Base-by-base conservation (phyloP, 2,329 filamentous ascomycete genomes). In the Scedosporium dehoogii region DNA sequence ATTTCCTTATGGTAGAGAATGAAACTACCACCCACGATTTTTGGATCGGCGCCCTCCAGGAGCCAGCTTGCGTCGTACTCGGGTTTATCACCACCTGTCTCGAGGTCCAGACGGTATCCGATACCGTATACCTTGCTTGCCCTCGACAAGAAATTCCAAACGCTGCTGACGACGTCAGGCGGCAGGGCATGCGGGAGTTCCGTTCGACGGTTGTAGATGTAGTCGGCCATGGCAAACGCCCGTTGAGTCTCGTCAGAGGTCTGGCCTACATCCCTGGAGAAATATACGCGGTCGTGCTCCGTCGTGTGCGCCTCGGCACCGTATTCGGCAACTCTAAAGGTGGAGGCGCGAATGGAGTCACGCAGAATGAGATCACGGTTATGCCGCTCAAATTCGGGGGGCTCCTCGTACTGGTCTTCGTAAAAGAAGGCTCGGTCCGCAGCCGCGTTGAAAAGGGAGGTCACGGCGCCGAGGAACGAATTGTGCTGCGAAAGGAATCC, bases 401-500 rank as follows among this genome's bases (percentile, higher is more conserved):
- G 12, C 3, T 53, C 41, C 4, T 21, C 6, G 27, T 21, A 53
- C 23, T 53, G 23, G 5, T 38, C 55, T 10, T 9, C 23, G 25
- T 53, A 51, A 25, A 62, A 59, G 27, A 62, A 62, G 9, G 27
- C 46, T 14, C 51, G n/a, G 4, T 41, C 55, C 2, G 18, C 38
- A 3, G 53, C 38, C 1, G 41, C 38, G 2, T 68, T 29, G 4
- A 79, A 68, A 16, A 82, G 73, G 0, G 62, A 65, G 4, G 66
- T 46, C 0, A 79, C 78, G 5, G 66, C 58, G 2, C 66, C 64
- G 44, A 70, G 70, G 51, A 82, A 81, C 0, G 68, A 67, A 0
- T 73, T 72, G 61, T 84, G 75, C 61, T 85, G 82, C 0, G 78
- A 68, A 1, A 80, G 65, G 4, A 71, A 73, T 1, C 73, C 71